Conservation (phyloP, 768 basidiomycete genomes). For the Naganishia friedmannii region DNA sequence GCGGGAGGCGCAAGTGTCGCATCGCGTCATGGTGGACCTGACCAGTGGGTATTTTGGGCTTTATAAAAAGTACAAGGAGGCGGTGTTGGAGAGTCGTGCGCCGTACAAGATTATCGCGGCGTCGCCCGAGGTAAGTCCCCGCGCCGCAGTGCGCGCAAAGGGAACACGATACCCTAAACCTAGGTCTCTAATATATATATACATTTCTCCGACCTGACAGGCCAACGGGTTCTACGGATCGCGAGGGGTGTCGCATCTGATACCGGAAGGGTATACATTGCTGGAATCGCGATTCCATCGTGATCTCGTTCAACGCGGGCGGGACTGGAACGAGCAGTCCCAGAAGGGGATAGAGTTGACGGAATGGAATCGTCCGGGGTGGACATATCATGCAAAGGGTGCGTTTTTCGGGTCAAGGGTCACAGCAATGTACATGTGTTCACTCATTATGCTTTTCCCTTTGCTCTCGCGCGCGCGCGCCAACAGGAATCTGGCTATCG, state of each 20-base stretch:
- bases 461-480: too few relatives aligned
- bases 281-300: conserved; percentile 71
- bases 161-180: too few relatives aligned
- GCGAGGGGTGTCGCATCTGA: conserved; percentile 80
- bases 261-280: conserved; percentile 91
- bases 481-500: conserved; percentile 86
- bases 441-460: too few relatives aligned
- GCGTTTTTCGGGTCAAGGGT: conserved; percentile 27
- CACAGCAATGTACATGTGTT: not conserved
- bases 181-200: too few relatives aligned
- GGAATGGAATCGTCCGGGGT: conserved; percentile 83
- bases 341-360: conserved; percentile 63
- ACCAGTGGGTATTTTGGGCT: conserved; percentile 96
- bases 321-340: conserved; percentile 36
- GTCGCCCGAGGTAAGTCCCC: conserved; percentile 68
- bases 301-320: conserved; percentile 39
- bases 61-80: conserved; percentile 71
- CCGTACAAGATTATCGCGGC: conserved; percentile 74
- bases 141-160: too few relatives aligned
- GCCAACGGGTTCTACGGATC: conserved; percentile 96
- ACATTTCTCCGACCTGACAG: conserved; percentile 58
- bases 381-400: conserved; percentile 99
- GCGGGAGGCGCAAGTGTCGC: conserved; percentile 7
- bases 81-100: conserved; percentile 58
- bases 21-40: conserved; percentile 66